A percentile compares a stretch with the other conserved stretches of the same genome.
These are phyloP conservation scores for Boletus bicolor DNA, from an alignment of 768 basidiomycete genomes.

Conservation along the genomic window DNA sequence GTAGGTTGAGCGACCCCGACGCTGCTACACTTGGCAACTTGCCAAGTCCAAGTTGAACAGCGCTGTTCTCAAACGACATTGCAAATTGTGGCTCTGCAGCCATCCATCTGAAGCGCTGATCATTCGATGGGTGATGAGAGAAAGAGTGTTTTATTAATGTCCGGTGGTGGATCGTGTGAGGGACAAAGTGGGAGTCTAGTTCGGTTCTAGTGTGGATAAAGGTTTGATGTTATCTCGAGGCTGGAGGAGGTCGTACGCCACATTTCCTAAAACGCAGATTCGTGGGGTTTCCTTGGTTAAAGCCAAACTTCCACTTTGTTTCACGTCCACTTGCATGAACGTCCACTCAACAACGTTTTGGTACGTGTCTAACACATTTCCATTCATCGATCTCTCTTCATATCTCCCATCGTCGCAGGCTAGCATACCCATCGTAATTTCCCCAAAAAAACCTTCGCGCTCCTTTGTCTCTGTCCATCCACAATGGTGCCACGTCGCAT, in stretches of 20 bases:
- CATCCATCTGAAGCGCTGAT: neutral
- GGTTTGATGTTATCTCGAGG: neutral
- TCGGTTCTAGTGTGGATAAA: neutral
- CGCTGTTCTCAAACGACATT: neutral
- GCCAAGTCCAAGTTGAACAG: neutral
- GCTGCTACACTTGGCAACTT: neutral
- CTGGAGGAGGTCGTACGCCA: conserved; percentile 7
- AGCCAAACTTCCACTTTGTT: conserved; percentile 4
- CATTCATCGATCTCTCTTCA: neutral
- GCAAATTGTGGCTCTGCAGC: neutral
- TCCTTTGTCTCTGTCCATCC: conserved; percentile 3
- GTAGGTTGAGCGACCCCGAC: neutral
- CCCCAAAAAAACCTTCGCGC: conserved; percentile 9
- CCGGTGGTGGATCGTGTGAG: neutral
- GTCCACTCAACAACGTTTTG: neutral
- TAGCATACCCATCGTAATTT: conserved; percentile 1
- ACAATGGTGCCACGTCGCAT: conserved; percentile 52
- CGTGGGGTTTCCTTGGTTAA: neutral
- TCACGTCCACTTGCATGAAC: conserved; percentile 22
- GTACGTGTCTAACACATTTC: conserved; percentile 8
- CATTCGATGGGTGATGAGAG: neutral
- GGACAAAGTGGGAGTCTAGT: neutral
- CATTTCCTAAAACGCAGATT: conserved; percentile 22
- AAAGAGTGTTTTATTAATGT: neutral
- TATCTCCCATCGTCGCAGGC: neutral